These are phyloP conservation scores for Parastagonospora nodorum DNA, from an alignment of 2,329 filamentous ascomycete genomes.

Conservation along the genomic window DNA sequence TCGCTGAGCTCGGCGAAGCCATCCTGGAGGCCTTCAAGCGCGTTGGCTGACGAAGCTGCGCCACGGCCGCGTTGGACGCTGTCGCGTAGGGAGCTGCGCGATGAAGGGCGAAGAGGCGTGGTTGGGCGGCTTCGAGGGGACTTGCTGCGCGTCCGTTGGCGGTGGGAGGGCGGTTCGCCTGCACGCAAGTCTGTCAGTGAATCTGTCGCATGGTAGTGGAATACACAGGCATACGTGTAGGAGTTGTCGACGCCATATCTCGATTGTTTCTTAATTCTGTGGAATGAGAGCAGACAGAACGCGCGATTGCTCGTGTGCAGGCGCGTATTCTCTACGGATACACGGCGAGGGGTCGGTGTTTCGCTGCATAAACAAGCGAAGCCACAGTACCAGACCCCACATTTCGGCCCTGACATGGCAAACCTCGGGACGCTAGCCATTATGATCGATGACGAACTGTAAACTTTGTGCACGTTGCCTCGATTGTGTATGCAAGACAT, in stretches of 20 bases:
- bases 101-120: constrained; percentile 88
- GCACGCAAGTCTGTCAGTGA: constrained; percentile 1
- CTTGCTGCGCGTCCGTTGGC: constrained; percentile 62
- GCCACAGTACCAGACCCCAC: no score
- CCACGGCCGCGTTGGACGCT: constrained; percentile 38
- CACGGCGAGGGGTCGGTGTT: no score
- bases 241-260: constrained; percentile 31
- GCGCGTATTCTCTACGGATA: no score
- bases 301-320: neutral
- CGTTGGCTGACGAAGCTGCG: constrained; percentile 63
- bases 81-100: constrained; percentile 81
- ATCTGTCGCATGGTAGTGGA: constrained; percentile 20
- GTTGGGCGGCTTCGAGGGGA: constrained; percentile 73
- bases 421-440: no score
- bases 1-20: constrained; percentile 93
- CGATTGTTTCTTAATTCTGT: neutral
- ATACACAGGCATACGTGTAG: constrained; percentile 21
- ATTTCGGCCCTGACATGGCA: no score
- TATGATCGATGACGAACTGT: no score
- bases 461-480: no score
- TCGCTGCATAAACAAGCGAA: no score
- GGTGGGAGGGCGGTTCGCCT: constrained; percentile 26
- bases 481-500: no score
- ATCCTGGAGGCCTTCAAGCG: constrained; percentile 82
- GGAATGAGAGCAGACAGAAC: neutral